Percentiles rank a stretch among this genome's conserved stretches.
These are phyloP conservation scores for Gnetum montanum DNA, from an alignment of 75 land plant genomes.

Conservation along the genomic window DNA sequence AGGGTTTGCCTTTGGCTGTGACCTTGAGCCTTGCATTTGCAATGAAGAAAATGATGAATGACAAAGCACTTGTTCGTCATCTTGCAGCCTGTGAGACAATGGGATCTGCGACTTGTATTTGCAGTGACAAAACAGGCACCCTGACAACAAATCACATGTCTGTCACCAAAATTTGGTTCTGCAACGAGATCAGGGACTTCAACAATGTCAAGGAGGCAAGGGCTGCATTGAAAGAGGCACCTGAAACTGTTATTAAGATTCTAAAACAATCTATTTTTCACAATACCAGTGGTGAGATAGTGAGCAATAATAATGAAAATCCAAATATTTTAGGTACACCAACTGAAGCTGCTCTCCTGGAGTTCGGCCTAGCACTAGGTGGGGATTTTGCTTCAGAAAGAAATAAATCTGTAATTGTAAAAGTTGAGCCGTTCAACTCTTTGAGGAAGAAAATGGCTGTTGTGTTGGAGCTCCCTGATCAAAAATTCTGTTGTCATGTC, in stretches of 20 bases:
- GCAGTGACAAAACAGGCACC: slow-evolving; percentile 96
- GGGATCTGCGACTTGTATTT: slow-evolving; percentile 89
- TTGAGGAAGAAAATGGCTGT: slow-evolving; percentile 78
- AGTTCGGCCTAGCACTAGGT: slow-evolving; percentile 71
- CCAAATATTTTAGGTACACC: slow-evolving; percentile 63
- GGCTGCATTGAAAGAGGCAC: slow-evolving; percentile 18
- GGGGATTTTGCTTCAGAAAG: slow-evolving; percentile 65
- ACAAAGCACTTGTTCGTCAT: slow-evolving; percentile 84
- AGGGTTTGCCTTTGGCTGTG: slow-evolving; percentile 94
- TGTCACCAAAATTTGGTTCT: slow-evolving; percentile 69
- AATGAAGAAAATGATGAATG: slow-evolving; percentile 98
- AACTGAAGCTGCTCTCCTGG: slow-evolving; percentile 79
- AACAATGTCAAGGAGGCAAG: slow-evolving; percentile 11
- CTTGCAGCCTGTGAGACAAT: slow-evolving; percentile 97
- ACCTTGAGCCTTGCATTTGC: slow-evolving; percentile 95
- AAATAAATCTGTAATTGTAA: slow-evolving; percentile 35
- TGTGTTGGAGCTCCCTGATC: slow-evolving; percentile 46
- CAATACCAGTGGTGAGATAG: slow-evolving; percentile 83
- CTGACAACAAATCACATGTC: slow-evolving; percentile 92
- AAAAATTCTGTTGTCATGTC: slow-evolving; percentile 46
- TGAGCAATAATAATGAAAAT: slow-evolving; percentile 39
- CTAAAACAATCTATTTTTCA: slow-evolving; percentile 59
- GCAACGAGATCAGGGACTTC: slow-evolving; percentile 39
- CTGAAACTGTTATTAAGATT: slow-evolving; percentile 24
- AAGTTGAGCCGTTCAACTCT: slow-evolving; percentile 90